Conservation (phyloP, 1,284 basidiomycete genomes). For the Papiliotrema flavescens region DNA sequence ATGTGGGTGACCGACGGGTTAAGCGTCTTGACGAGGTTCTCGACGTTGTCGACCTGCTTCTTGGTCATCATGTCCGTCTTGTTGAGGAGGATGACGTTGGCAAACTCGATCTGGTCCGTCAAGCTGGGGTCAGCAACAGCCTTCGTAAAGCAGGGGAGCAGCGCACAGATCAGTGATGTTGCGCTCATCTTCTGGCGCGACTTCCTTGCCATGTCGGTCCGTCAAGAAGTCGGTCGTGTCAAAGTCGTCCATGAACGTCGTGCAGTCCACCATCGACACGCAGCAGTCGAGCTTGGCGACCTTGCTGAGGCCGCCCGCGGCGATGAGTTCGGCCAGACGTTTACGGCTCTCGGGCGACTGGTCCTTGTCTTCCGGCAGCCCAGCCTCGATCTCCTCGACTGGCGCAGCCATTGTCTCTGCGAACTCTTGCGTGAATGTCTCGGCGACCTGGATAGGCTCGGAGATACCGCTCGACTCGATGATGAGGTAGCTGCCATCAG, state of each 20-base stretch:
- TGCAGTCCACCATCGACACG: slow-evolving; percentile 45
- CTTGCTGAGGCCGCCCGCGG: slow-evolving; percentile 47
- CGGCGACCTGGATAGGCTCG: slow-evolving; percentile 52
- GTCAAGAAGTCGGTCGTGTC: slow-evolving; percentile 52
- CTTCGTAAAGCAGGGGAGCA: neutral
- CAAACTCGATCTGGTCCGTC: slow-evolving; percentile 52
- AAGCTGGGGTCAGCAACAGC: slow-evolving; percentile 21
- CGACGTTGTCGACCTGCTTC: slow-evolving; percentile 40
- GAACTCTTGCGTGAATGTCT: slow-evolving; percentile 48
- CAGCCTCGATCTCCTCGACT: slow-evolving; percentile 33
- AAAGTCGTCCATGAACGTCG: slow-evolving; percentile 48
- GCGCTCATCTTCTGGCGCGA: slow-evolving; percentile 51
- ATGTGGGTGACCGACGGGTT: slow-evolving; percentile 51
- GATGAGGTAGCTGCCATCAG: slow-evolving; percentile 41
- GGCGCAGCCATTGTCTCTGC: slow-evolving; percentile 45
- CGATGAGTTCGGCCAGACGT: slow-evolving; percentile 47
- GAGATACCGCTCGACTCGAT: slow-evolving; percentile 52
- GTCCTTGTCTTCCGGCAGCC: slow-evolving; percentile 23
- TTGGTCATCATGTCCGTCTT: slow-evolving; percentile 47
- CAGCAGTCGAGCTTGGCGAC: slow-evolving; percentile 41
- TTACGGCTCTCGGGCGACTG: slow-evolving; percentile 15
- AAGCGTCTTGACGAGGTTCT: slow-evolving; percentile 44
- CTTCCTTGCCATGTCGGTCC: slow-evolving; percentile 44
- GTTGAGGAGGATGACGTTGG: slow-evolving; percentile 52
- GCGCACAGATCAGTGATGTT: slow-evolving; percentile 51